Percentiles rank a stretch among this genome's conserved stretches.
Evolutionary conservation across 2,329 filamentous ascomycete genomes (phyloP).

Genomic region (Hirsutella minnesotensis): DNA sequence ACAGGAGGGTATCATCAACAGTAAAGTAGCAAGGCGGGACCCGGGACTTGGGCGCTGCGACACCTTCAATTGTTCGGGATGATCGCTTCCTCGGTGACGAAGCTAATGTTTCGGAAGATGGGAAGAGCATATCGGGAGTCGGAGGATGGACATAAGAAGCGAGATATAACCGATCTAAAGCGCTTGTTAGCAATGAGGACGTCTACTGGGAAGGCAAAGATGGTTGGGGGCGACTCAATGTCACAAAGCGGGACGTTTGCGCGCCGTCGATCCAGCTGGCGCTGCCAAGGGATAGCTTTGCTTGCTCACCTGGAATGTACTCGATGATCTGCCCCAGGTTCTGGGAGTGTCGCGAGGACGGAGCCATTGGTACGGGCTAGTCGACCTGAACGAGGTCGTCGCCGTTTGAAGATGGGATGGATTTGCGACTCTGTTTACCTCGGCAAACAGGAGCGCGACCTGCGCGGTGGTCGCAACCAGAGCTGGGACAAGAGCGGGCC

Average conservation of each 20-base stretch:
- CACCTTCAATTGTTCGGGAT: slow-evolving; percentile 48
- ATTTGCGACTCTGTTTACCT: no score
- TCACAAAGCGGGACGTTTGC: no score
- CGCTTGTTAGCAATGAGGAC: background rate
- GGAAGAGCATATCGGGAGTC: slow-evolving; percentile 72
- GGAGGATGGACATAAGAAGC: slow-evolving; percentile 81
- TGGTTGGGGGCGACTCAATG: no score
- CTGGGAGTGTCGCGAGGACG: slow-evolving; percentile 18
- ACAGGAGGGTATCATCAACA: slow-evolving; percentile 81
- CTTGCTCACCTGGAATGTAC: slow-evolving; percentile 75
- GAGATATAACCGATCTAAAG: slow-evolving; percentile 81
- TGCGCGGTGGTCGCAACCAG: no score
- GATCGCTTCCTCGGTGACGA: slow-evolving; percentile 28
- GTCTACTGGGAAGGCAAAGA: no score
- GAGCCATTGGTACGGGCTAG: slow-evolving; percentile 32
- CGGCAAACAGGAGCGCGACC: no score
- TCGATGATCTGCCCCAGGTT: slow-evolving; percentile 70
- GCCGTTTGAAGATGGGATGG: background rate
- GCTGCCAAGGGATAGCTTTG: background rate
- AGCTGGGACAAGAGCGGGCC: no score
- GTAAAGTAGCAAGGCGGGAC: slow-evolving; percentile 81
- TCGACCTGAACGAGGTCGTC: background rate
- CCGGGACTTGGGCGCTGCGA: slow-evolving; percentile 25
- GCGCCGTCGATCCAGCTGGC: slow-evolving; percentile 7
- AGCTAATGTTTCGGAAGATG: slow-evolving; percentile 53